Evolutionary conservation across 1,284 basidiomycete species (phyloP), one percentile per base, ranked within the genome.

Genomic region (Pascua guehoae): DNA sequence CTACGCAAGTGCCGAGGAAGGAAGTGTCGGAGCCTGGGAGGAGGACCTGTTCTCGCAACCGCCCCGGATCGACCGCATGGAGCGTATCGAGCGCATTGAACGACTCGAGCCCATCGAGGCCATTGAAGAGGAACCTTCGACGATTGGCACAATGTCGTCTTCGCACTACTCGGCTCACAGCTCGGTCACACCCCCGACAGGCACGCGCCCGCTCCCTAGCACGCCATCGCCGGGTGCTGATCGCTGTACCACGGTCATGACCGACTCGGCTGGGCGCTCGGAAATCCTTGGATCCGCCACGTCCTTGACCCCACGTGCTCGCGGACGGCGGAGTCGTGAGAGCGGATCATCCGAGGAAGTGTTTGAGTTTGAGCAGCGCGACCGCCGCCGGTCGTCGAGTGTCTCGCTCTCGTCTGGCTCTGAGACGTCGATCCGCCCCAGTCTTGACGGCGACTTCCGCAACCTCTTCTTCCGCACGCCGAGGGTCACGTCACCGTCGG

Each of bases 381-480:
- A 41, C 32, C 24, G 24, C 32, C 24, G 24, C 24, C 24, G 24
- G 24, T 32, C 24, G 24, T 56, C 54, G 40, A 32, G 41, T 2
- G 16, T n/a, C 12, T 57, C 56, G 12, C 38, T 50, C 14, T 62
- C 60, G 4, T 58, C 57, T 1, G 54, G 57, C 32, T 56, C 53
- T 2, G 60, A 59, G 43, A 48, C 51, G 2, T 58, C 56, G 8
- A 14, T 56, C 41, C 56, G 56, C 42, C 53, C 49, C 15, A 63
- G 58, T 41, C 17, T 63, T 9, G 62, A 63, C 41, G 62, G 58
- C 38, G 53, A 41, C 41, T 57, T 56, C 24, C 56, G 71, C 60
- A 70, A 68, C 9, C 57, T 75, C 12, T 75, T 75, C 66, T 75
- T 72, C 62, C 68, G 71, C 11, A 71, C 73, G 3, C 73, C 73